phyloP scores from a whole-genome alignment of 164 flowering plant genomes.

The Vitis vinifera region DNA sequence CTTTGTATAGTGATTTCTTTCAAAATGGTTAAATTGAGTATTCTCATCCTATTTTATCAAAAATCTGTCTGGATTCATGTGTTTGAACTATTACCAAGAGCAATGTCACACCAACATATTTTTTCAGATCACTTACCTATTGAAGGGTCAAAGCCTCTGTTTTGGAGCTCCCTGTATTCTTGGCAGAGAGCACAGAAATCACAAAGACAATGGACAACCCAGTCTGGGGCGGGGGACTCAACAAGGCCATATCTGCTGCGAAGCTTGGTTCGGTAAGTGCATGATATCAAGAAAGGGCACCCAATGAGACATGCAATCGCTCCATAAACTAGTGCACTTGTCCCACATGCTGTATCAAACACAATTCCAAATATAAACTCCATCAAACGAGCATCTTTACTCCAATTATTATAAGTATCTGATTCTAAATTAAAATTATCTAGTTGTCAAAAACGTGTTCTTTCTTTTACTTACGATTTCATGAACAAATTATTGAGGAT shows the following conservation, averaged over 20 bases:
- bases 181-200: slow-evolving; percentile 49
- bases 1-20: no score
- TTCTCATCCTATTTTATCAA: no score
- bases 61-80: no score
- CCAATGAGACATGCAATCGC: slow-evolving; percentile 13
- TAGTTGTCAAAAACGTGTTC: no score
- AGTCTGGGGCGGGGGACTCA: slow-evolving; percentile 40
- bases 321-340: slow-evolving; percentile 27
- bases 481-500: no score
- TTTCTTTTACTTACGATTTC: no score
- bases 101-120: background rate
- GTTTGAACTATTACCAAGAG: no score
- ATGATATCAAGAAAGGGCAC: slow-evolving; percentile 37
- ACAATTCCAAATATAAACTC: background rate
- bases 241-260: slow-evolving; percentile 25
- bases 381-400: no score
- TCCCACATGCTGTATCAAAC: slow-evolving; percentile 30
- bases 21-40: no score
- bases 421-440: no score
- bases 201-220: slow-evolving; percentile 32
- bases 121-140: slow-evolving; percentile 6
- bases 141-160: slow-evolving; percentile 40
- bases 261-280: slow-evolving; percentile 36
- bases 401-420: no score
- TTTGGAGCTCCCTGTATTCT: slow-evolving; percentile 36